Evolutionary conservation across 2,329 filamentous ascomycete genomes (phyloP).

Genomic region (Keithomyces neogunnii): DNA sequence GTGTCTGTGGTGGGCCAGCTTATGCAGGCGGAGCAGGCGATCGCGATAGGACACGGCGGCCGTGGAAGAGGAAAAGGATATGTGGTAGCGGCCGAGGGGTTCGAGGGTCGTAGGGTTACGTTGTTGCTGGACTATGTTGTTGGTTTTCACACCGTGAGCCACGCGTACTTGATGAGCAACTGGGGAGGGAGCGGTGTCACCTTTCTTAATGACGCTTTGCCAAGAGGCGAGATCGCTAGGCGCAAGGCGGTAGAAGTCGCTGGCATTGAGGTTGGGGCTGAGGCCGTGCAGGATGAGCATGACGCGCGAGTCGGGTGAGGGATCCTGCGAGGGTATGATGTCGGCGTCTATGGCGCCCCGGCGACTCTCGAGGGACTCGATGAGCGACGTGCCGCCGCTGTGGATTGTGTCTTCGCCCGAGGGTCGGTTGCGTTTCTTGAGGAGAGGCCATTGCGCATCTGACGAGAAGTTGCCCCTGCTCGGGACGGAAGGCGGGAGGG

Average conservation of each 20-base stretch:
- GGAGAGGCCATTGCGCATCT: conserved; percentile 4
- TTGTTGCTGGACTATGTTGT: conserved; percentile 47
- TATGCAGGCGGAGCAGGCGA: conserved; percentile 24
- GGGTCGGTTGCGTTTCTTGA: conserved; percentile 1
- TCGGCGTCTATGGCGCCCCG: background rate
- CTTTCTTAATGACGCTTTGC: conserved; percentile 53
- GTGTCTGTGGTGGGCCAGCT: conserved; percentile 20
- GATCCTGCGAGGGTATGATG: background rate
- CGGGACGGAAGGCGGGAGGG: background rate
- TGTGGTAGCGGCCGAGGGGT: conserved; percentile 55
- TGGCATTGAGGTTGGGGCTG: conserved; percentile 50
- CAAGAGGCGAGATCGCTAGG: conserved; percentile 60
- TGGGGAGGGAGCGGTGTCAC: conserved; percentile 20
- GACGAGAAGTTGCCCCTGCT: background rate
- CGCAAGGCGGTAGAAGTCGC: conserved; percentile 63
- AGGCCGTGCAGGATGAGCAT: conserved; percentile 52
- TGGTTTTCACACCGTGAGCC: background rate
- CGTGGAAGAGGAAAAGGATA: conserved; percentile 55
- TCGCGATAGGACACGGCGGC: conserved; percentile 53
- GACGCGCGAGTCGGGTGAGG: conserved; percentile 6
- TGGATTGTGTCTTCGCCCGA: background rate
- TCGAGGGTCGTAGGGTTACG: conserved; percentile 56
- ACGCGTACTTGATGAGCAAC: background rate
- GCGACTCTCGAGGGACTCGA: background rate
- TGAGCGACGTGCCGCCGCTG: background rate